Evolutionary conservation across 177 flowering plant species (phyloP).

Genomic region (Vitis hybrid): DNA sequence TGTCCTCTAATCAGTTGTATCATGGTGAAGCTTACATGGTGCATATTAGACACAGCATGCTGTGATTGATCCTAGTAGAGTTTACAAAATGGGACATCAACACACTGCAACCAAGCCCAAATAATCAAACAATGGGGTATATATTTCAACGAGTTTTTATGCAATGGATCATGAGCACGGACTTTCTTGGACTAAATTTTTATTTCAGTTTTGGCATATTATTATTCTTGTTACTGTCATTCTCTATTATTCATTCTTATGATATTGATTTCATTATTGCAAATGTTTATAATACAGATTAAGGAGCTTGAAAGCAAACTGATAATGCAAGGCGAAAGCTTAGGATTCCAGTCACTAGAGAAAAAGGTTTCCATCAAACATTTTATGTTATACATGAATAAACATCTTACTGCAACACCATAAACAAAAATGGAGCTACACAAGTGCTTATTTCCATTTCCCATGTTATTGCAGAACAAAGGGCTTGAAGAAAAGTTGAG

Average conservation of each 20-base stretch:
- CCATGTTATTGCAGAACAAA: conserved; percentile 30
- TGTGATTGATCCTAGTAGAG: too few species aligned
- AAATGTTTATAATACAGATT: conserved; percentile 6
- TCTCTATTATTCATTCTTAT: too few species aligned
- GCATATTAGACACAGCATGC: too few species aligned
- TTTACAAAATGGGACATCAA: too few species aligned
- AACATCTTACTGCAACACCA: neutral
- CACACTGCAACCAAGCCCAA: too few species aligned
- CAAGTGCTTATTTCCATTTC: neutral
- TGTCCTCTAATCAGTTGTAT: too few species aligned
- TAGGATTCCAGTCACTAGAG: conserved; percentile 2
- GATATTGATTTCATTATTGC: neutral
- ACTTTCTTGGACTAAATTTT: too few species aligned
- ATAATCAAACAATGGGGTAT: too few species aligned
- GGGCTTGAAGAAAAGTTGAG: conserved; percentile 45
- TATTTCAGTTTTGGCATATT: neutral
- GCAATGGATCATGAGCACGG: too few species aligned
- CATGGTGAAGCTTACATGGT: too few species aligned
- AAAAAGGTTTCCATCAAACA: conserved; percentile 7
- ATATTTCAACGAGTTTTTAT: too few species aligned
- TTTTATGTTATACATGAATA: neutral
- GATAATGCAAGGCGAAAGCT: conserved; percentile 7
- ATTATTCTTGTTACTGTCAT: too few species aligned
- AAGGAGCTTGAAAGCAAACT: conserved; percentile 24
- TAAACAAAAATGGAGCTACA: neutral